phyloP scores from a whole-genome alignment of 2,329 filamentous ascomycete species.

The Sporothrix mexicana region DNA sequence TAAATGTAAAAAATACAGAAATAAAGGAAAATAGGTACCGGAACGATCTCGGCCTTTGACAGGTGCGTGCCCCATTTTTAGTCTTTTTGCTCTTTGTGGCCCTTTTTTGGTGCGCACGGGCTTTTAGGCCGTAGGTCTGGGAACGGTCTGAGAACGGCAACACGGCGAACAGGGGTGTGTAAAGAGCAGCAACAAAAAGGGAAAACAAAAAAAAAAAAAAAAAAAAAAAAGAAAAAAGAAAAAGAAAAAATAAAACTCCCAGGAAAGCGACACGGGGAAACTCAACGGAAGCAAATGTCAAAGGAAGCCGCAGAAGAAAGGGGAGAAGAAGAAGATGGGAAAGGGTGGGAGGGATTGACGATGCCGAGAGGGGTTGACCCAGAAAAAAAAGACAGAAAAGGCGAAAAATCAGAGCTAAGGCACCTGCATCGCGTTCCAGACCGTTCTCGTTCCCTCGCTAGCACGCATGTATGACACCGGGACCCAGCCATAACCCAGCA shows the following conservation, averaged over 20 bases:
- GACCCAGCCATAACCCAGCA: not conserved
- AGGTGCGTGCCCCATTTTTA: not conserved
- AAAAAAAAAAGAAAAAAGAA: not conserved
- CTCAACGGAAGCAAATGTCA: too few species aligned
- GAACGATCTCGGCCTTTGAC: constrained; percentile 15
- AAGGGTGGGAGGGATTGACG: constrained; percentile 2
- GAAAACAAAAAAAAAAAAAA: not conserved
- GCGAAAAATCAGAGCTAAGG: constrained; percentile 13
- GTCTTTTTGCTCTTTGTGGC: not conserved
- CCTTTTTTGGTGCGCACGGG: not conserved
- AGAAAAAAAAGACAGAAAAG: not conserved
- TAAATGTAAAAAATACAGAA: not conserved
- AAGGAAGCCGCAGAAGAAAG: not conserved
- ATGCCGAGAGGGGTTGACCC: constrained; percentile 7
- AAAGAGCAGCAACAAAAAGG: too few species aligned
- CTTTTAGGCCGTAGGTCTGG: constrained; percentile 16
- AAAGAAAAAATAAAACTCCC: not conserved
- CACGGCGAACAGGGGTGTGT: not conserved
- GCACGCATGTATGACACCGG: constrained; percentile 21
- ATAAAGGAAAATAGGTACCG: not conserved
- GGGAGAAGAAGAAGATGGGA: not conserved
- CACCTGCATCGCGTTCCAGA: constrained; percentile 27
- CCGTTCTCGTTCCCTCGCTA: constrained; percentile 28
- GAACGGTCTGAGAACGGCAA: constrained; percentile 22
- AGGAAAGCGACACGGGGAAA: not conserved